phyloP scores from a whole-genome alignment of 2,329 filamentous ascomycete genomes.

The Fusarium nisikadoi region DNA sequence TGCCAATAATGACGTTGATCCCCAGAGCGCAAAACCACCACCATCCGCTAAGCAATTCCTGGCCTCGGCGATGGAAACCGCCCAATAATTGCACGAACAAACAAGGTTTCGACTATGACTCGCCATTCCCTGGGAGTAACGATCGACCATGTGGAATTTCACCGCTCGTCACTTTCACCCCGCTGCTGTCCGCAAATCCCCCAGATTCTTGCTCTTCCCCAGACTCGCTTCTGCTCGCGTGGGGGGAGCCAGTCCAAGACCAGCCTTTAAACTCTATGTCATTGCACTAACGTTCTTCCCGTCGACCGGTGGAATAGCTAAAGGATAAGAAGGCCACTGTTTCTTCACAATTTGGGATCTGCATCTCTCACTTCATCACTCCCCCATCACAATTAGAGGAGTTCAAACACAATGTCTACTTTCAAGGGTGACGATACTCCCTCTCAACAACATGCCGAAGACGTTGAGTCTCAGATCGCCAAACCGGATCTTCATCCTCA shows the following conservation, averaged over 20 bases:
- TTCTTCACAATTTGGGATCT: background rate
- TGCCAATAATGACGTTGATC: background rate
- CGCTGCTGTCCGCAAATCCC: background rate
- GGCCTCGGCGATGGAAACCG: background rate
- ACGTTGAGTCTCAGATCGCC: slow-evolving; percentile 8
- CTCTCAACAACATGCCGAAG: slow-evolving; percentile 12
- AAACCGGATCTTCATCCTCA: background rate
- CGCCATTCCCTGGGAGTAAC: background rate
- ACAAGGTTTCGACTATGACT: background rate
- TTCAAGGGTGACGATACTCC: slow-evolving; percentile 10
- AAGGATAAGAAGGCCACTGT: background rate
- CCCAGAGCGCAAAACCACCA: background rate
- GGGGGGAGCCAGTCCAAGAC: background rate
- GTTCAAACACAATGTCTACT: background rate
- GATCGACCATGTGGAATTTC: background rate
- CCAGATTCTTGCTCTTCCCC: slow-evolving; percentile 11
- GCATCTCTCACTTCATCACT: background rate
- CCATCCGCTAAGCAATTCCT: background rate
- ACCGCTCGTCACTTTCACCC: background rate
- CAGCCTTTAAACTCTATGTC: background rate
- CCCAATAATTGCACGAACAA: background rate
- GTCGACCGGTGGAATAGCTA: background rate
- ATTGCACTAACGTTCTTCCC: background rate
- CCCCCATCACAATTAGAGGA: background rate
- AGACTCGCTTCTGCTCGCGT: background rate